These are phyloP conservation scores for Alisma plantagoaquatica DNA, from an alignment of 106 monocot species.

Conservation along the genomic window DNA sequence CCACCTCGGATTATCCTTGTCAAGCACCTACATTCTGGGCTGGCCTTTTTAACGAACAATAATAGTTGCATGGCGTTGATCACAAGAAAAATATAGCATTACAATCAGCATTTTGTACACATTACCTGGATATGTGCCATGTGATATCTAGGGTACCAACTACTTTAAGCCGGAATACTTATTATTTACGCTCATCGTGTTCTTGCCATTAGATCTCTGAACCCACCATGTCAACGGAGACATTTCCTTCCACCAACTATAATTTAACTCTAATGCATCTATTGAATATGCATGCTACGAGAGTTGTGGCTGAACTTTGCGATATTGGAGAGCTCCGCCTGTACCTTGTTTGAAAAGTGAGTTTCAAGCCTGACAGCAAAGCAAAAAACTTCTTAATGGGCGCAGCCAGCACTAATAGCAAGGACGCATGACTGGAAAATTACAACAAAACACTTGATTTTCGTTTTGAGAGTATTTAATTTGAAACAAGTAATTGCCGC, in stretches of 20 bases:
- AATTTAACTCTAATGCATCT: too few relatives aligned
- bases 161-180: not conserved
- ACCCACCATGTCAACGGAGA: not conserved
- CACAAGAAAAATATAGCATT: not conserved
- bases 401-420: too few relatives aligned
- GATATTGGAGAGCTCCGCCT: constrained; percentile 20
- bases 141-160: not conserved
- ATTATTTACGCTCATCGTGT: too few relatives aligned
- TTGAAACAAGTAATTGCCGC: not conserved
- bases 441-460: not conserved
- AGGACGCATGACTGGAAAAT: too few relatives aligned
- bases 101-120: not conserved
- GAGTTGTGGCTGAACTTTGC: constrained; percentile 15
- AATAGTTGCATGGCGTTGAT: too few relatives aligned
- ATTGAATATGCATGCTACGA: constrained; percentile 9
- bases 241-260: not conserved
- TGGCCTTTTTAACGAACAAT: too few relatives aligned
- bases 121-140: not conserved
- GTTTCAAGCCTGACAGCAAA: constrained; percentile 45
- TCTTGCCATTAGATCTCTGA: not conserved
- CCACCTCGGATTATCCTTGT: too few relatives aligned
- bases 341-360: constrained; percentile 56
- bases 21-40: too few relatives aligned
- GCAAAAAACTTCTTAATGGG: not conserved
- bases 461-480: not conserved